Evolutionary conservation across 768 basidiomycete species (phyloP), one percentile per base, ranked within the genome.

Genomic region (Amanita subjunquillea): DNA sequence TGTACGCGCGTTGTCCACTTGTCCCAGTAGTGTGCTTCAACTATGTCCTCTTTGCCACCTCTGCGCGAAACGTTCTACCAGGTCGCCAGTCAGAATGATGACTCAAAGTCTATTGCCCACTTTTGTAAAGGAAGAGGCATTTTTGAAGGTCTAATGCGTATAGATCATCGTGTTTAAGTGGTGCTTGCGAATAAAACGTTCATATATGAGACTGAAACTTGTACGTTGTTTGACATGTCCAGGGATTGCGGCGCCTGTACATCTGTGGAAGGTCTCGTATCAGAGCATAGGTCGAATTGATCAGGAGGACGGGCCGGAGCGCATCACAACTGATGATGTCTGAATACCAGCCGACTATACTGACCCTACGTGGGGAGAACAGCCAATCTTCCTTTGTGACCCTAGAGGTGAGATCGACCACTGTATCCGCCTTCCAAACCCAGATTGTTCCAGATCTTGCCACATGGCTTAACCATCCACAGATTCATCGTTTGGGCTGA

Each of bases 401-500:
- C 22, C 48, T 25, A 5, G 48, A 49, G 22, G 48, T 49, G 13
- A 49, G 48, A 23, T 49, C 10, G 10, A 36, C 15, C 22, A 17
- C 27, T 17, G 15, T 34, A 22, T 25, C 20, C 23, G 34, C 34
- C 8, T 51, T 51, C 46, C 30, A 41, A 25, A 52, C 57, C 40
- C 53, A 53, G 43, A n/a, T 38, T 49, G 30, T 39, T 20, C 38
- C 54, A 86, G 83, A 68, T 87, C 56, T 69, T 87, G 39, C 83
- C 84, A 5, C 70, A 75, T 56, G 85, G 86, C 6, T 67, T 86
- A 57, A 85, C 84, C 9, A 69, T 88, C 56, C 83, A 88, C 63
- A 76, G 79, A 42, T 65, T 87, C 58, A 72, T 82, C 56, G 76
- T 85, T 32, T 79, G 84, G 58, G 74, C 74, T 38, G 77, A 81